These are phyloP conservation scores for Anisodus acutangulus DNA, from an alignment of 257 asterid genomes.

Conservation along the genomic window DNA sequence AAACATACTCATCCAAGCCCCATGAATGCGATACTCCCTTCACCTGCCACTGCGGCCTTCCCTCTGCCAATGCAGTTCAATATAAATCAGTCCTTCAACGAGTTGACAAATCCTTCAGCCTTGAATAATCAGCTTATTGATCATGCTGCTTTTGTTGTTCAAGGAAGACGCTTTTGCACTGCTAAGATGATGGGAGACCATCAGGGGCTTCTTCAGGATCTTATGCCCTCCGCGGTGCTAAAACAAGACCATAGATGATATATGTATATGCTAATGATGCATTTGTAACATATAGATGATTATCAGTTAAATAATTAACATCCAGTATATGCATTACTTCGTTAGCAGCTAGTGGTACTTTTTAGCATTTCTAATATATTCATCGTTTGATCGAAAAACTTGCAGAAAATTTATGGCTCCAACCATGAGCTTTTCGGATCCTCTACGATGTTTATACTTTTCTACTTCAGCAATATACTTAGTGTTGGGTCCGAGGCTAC, in stretches of 20 bases:
- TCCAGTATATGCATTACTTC: neutral
- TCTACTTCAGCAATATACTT: neutral
- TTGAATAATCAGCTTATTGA: neutral
- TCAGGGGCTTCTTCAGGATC: conserved; percentile 63
- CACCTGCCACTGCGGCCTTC: neutral
- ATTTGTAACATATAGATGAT: neutral
- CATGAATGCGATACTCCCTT: conserved; percentile 6
- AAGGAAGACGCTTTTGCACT: conserved; percentile 37
- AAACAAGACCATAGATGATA: conserved; percentile 33
- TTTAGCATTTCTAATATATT: neutral
- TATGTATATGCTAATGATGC: neutral
- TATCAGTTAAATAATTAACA: neutral
- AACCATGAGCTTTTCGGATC: neutral
- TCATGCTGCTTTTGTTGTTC: neutral
- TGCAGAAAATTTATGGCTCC: neutral
- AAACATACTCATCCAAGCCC: conserved; percentile 77
- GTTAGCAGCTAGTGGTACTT: neutral
- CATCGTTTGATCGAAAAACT: neutral
- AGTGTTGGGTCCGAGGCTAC: no score
- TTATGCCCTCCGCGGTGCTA: conserved; percentile 51
- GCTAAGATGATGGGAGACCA: conserved; percentile 25
- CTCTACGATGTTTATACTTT: neutral
- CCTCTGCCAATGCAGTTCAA: conserved; percentile 14
- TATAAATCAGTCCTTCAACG: conserved; percentile 27
- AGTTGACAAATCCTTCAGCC: conserved; percentile 33